Percentiles rank a stretch among this genome's conserved stretches.
These are phyloP conservation scores for Nannizziopsis arthrosporioides DNA, from an alignment of 2,329 filamentous ascomycete species.

Conservation along the genomic window DNA sequence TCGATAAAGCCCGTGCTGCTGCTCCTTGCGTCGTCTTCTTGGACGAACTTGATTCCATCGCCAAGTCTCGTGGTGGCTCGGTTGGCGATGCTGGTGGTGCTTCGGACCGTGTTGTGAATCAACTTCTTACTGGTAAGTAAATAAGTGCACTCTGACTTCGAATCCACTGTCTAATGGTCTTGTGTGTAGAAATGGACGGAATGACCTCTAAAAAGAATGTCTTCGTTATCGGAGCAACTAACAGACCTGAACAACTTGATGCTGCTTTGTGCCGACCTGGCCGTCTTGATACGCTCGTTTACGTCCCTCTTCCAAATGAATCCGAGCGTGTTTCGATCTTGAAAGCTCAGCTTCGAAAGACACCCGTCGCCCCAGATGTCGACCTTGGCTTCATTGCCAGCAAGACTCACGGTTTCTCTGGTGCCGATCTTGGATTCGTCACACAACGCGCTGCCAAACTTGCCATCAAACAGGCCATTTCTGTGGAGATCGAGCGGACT, in stretches of 20 bases:
- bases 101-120: conserved; percentile 98
- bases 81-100: conserved; percentile 93
- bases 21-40: conserved; percentile 98
- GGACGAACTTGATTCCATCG: conserved; percentile 96
- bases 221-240: conserved; percentile 97
- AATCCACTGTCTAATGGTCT: conserved; percentile 31
- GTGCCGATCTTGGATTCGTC: conserved; percentile 98
- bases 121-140: conserved; percentile 81
- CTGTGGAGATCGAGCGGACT: conserved; percentile 71
- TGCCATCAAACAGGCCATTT: conserved; percentile 95
- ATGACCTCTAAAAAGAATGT: conserved; percentile 99
- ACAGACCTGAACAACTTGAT: conserved; percentile 96
- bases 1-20: conserved; percentile 97
- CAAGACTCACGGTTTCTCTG: conserved; percentile 97
- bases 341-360: conserved; percentile 95
- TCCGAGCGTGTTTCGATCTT: conserved; percentile 79
- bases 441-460: conserved; percentile 98
- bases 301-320: conserved; percentile 93
- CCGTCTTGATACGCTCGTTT: conserved; percentile 96
- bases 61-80: conserved; percentile 96
- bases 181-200: conserved; percentile 74
- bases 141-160: background rate
- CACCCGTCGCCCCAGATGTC: conserved; percentile 76
- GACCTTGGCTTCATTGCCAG: conserved; percentile 84
- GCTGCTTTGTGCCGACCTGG: conserved; percentile 95